Evolutionary conservation across 192 early-diverging fungal species (phyloP), one percentile per base, ranked within the genome.

Genomic region (Coemansia sp.): DNA sequence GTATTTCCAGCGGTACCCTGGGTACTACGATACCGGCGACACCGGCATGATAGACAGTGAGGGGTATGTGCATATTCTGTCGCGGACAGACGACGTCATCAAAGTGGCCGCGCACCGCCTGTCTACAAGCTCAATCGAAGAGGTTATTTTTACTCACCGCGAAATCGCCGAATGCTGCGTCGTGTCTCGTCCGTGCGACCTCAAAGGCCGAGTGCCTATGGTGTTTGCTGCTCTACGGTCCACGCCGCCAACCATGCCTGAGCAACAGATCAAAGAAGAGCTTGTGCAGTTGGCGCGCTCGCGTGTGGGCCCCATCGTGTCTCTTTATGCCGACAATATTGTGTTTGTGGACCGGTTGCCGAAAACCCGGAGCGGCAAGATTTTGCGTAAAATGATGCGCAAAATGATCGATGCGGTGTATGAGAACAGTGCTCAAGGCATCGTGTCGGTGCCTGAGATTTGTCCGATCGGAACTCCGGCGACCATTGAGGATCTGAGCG

Each of bases 31-130:
- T 67, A 90, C 90, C 0, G 91, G 92, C 7, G 94, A 96, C 66
- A 87, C 89, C 0, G 94, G 91, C 11, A 84, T 86, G 63, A 79
- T 91, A 38, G 92, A 93, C 75, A 80, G 81, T 38, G 87, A 91
- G 52, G 91, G 88, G 3, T 88, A 87, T 62, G 84, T 91, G 22
- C 86, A 87, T 46, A 77, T 91, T 12, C 74, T 88, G 70, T 89
- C 88, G 42, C 83, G 89, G 46, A 87, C 86, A 4, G 88, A 89
- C 63, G 88, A 91, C 57, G 85, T 96, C 38, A 90, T 96, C 69
- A 94, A 96, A 65, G 89, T 92, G 0, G 92, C 94, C 0, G 91
- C 88, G 11, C 94, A 96, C 68, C 87, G 94, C 0, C 75, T 96
- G 4, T 89, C 87, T 6, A 91, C 90, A 2, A 90, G 91, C 26